Evolutionary conservation across 345 rosid genomes (phyloP).

Genomic region (Firmiana major): DNA sequence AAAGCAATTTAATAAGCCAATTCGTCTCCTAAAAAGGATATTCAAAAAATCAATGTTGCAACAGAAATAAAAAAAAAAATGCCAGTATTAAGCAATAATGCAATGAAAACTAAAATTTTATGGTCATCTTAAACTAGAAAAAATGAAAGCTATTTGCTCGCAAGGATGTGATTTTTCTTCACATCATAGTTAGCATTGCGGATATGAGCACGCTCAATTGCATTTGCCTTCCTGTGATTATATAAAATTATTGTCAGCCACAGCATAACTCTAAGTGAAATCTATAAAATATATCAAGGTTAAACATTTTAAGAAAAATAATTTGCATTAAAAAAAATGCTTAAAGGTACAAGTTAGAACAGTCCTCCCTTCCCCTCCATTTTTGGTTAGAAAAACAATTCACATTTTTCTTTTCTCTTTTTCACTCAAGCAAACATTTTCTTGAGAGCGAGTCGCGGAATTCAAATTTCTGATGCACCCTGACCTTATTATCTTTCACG

Average conservation of each 20-base stretch:
- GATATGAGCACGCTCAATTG: slow-evolving; percentile 62
- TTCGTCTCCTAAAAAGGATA: neutral
- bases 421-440: no score
- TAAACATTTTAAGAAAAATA: neutral
- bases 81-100: neutral
- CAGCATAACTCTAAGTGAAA: neutral
- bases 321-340: neutral
- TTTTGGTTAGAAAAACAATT: no score
- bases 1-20: neutral
- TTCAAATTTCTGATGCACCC: no score
- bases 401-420: no score
- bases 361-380: neutral
- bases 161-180: slow-evolving; percentile 63
- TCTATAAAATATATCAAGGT: neutral
- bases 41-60: neutral
- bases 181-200: slow-evolving; percentile 60
- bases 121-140: neutral
- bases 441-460: no score
- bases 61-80: neutral
- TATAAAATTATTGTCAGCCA: slow-evolving; percentile 11
- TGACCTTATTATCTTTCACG: no score
- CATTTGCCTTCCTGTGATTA: slow-evolving; percentile 61
- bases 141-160: slow-evolving; percentile 31
- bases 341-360: neutral
- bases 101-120: neutral